phyloP scores from a whole-genome alignment of 2,329 filamentous ascomycete species.

The Biscogniauxia sp. region DNA sequence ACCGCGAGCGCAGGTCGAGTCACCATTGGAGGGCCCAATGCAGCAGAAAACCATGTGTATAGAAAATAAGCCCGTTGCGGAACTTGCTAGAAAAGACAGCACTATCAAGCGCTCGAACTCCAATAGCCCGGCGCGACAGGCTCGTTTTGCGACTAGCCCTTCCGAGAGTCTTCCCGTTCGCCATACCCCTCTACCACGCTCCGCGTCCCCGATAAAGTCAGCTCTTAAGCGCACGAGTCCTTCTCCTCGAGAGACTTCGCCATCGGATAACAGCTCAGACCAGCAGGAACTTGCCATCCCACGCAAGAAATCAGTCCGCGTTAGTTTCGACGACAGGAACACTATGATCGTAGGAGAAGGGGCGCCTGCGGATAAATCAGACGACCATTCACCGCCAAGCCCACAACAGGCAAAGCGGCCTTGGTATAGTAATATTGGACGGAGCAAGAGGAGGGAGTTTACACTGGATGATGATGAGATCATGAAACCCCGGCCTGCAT shows the following conservation, averaged over 20 bases:
- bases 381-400: slow-evolving; percentile 39
- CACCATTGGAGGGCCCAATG: slow-evolving; percentile 8
- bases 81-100: slow-evolving; percentile 19
- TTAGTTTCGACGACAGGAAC: slow-evolving; percentile 76
- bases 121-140: slow-evolving; percentile 63
- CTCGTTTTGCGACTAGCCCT: slow-evolving; percentile 60
- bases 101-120: slow-evolving; percentile 40
- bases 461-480: slow-evolving; percentile 60
- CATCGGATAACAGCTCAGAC: slow-evolving; percentile 49
- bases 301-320: slow-evolving; percentile 65
- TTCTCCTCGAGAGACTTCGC: slow-evolving; percentile 46
- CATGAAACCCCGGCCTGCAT: slow-evolving; percentile 71
- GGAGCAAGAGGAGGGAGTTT: slow-evolving; percentile 50
- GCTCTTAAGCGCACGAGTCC: slow-evolving; percentile 67
- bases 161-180: slow-evolving; percentile 55
- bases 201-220: slow-evolving; percentile 74
- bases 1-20: slow-evolving; percentile 6
- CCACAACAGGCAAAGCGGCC: slow-evolving; percentile 42
- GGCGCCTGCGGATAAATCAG: slow-evolving; percentile 35
- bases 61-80: slow-evolving; percentile 25
- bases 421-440: slow-evolving; percentile 52
- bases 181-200: slow-evolving; percentile 68
- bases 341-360: slow-evolving; percentile 53
- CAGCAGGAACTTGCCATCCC: slow-evolving; percentile 36
- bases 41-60: slow-evolving; percentile 13